Percentiles rank a stretch among this genome's conserved stretches.
phyloP scores from a whole-genome alignment of 164 flowering plant genomes.

The Nymphaea colorata region DNA sequence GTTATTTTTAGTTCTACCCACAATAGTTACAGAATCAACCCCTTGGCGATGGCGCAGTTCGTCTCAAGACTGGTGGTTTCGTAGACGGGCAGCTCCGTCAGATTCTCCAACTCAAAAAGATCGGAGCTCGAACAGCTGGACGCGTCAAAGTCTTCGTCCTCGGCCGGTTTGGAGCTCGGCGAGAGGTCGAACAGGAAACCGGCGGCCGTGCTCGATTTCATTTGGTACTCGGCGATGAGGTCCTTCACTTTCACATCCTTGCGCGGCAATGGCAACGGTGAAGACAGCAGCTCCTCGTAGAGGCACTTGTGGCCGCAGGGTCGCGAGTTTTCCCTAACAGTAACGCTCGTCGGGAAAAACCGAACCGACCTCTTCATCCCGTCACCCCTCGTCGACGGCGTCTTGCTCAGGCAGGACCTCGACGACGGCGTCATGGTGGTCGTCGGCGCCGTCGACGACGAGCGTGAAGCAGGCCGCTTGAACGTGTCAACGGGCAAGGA shows the following conservation, averaged over 20 bases:
- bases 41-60: constrained; percentile 63
- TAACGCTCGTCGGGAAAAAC: neutral
- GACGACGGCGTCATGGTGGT: constrained; percentile 28
- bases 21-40: constrained; percentile 39
- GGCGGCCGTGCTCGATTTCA: neutral
- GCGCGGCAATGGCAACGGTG: neutral
- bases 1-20: too few relatives aligned
- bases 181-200: neutral
- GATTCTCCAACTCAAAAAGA: constrained; percentile 79
- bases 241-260: neutral
- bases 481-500: too few relatives aligned
- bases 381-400: constrained; percentile 29
- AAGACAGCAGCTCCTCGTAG: too few relatives aligned
- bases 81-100: constrained; percentile 86
- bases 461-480: neutral
- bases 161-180: constrained; percentile 5
- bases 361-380: neutral
- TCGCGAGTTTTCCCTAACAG: too few relatives aligned
- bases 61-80: constrained; percentile 69
- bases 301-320: too few relatives aligned
- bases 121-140: constrained; percentile 88
- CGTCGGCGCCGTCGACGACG: neutral
- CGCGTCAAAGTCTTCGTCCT: constrained; percentile 59
- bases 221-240: neutral
- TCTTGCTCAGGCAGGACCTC: constrained; percentile 74